These are phyloP conservation scores for Trypanosoma melophagium DNA, from an alignment of 208 protist genomes.

Conservation along the genomic window DNA sequence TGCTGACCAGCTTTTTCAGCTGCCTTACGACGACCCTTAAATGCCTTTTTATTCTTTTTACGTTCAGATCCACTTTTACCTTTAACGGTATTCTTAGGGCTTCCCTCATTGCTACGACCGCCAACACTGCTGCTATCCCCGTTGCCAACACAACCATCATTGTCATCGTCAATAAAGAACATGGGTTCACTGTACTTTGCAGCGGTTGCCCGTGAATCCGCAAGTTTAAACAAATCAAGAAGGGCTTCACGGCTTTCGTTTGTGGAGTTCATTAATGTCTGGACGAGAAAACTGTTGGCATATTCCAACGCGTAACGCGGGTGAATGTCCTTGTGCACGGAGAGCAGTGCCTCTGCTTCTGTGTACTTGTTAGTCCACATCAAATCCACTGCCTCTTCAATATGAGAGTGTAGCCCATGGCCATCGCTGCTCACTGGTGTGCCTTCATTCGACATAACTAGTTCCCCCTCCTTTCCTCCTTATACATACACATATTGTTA, in stretches of 20 bases:
- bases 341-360: conserved; percentile 52
- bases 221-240: conserved; percentile 74
- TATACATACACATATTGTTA: background rate
- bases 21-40: conserved; percentile 51
- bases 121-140: background rate
- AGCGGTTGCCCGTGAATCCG: conserved; percentile 71
- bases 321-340: conserved; percentile 65
- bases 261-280: conserved; percentile 81
- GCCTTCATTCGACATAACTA: conserved; percentile 8
- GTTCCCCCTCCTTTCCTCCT: background rate
- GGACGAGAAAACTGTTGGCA: conserved; percentile 71
- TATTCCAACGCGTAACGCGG: conserved; percentile 85
- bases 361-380: conserved; percentile 88
- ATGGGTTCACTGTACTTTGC: conserved; percentile 72
- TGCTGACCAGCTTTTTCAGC: conserved; percentile 46
- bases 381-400: conserved; percentile 57
- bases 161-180: conserved; percentile 49
- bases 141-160: conserved; percentile 33
- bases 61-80: background rate
- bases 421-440: conserved; percentile 19
- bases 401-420: conserved; percentile 45
- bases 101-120: no score
- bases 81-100: no score
- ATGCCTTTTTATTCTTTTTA: conserved; percentile 67
- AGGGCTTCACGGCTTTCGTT: conserved; percentile 72